These are phyloP conservation scores for Apophysomyces trapeziformis DNA, from an alignment of 371 early-diverging fungal species.

Conservation along the genomic window DNA sequence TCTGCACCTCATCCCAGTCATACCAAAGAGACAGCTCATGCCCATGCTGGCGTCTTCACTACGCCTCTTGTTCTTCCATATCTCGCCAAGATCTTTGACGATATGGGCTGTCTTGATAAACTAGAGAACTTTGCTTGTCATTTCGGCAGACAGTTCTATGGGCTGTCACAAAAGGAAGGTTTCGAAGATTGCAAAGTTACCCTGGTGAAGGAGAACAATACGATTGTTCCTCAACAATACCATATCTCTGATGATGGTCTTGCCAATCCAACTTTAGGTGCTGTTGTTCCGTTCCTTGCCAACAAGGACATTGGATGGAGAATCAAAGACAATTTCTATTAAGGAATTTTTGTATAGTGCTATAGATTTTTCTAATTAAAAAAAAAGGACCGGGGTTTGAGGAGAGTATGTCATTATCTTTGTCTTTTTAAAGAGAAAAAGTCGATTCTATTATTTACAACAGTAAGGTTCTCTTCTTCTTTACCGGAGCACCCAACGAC, in stretches of 20 bases:
- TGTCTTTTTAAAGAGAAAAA: neutral
- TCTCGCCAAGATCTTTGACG: conserved; percentile 87
- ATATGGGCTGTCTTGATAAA: conserved; percentile 80
- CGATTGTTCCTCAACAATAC: conserved; percentile 62
- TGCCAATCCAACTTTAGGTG: conserved; percentile 50
- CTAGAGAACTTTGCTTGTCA: conserved; percentile 85
- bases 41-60: conserved; percentile 94
- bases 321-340: conserved; percentile 53
- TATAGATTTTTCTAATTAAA: neutral
- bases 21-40: conserved; percentile 83
- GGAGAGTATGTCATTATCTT: too few species aligned
- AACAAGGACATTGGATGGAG: conserved; percentile 76
- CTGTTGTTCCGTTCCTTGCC: conserved; percentile 90
- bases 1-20: conserved; percentile 94
- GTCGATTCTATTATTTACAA: conserved; percentile 20
- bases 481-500: conserved; percentile 44
- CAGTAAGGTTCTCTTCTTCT: conserved; percentile 45
- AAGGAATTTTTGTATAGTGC: conserved; percentile 8
- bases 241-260: conserved; percentile 51
- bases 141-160: conserved; percentile 87
- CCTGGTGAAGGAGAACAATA: conserved; percentile 54
- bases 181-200: conserved; percentile 56
- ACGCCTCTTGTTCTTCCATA: conserved; percentile 85
- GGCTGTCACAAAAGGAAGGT: conserved; percentile 58
- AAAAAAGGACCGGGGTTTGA: neutral